Conservation (phyloP, 2,329 filamentous ascomycete genomes). For the Diplocarpon rosae region DNA sequence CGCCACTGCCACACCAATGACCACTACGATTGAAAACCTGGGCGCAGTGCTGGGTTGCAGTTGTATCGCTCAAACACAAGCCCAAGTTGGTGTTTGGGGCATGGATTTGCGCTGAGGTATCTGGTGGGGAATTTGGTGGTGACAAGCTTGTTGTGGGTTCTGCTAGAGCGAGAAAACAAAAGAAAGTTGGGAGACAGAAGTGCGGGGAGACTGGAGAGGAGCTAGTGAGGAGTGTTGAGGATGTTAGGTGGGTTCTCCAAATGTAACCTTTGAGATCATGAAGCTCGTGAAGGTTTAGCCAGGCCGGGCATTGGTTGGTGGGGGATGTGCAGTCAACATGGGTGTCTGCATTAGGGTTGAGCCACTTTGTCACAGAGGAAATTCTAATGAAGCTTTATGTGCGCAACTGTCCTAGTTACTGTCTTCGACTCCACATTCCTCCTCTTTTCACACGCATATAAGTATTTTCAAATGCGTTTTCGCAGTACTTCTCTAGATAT, state of each 20-base stretch:
- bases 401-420: too few species aligned
- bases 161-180: slow-evolving; percentile 47
- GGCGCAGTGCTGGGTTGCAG: slow-evolving; percentile 58
- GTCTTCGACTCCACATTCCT: too few species aligned
- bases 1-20: slow-evolving; percentile 57
- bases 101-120: slow-evolving; percentile 56
- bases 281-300: too few species aligned
- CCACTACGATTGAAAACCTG: slow-evolving; percentile 60
- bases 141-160: slow-evolving; percentile 38
- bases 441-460: too few species aligned
- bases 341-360: too few species aligned
- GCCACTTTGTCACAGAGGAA: too few species aligned
- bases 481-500: too few species aligned
- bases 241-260: slow-evolving; percentile 56
- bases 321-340: too few species aligned
- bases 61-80: slow-evolving; percentile 50
- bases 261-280: slow-evolving; percentile 1
- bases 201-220: slow-evolving; percentile 47
- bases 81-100: slow-evolving; percentile 54
- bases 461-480: too few species aligned
- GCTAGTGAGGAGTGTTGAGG: slow-evolving; percentile 42
- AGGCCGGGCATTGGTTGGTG: too few species aligned
- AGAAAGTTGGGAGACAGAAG: slow-evolving; percentile 33
- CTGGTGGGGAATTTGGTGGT: slow-evolving; percentile 46
- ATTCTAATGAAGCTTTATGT: too few species aligned